Base-by-base conservation (phyloP, 345 rosid species). In the Xanthoceras sorbifolium region DNA sequence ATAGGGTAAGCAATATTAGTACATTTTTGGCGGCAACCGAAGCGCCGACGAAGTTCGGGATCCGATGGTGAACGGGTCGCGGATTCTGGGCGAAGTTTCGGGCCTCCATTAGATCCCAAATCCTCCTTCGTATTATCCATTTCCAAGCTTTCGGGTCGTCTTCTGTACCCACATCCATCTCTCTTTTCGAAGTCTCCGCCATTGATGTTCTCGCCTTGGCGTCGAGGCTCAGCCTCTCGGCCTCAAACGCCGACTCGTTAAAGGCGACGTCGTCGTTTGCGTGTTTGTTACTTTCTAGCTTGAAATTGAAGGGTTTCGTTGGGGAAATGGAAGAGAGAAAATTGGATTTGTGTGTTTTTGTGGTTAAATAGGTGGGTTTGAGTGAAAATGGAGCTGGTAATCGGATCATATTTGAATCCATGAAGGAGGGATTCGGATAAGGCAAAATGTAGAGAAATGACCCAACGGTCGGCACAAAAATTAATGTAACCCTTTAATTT, bases 61-160 rank as follows among this genome's bases (percentile, higher is more conserved):
- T 93, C 0, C 97, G 92, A 75, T 94, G 97, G 73, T 91, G 94
- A 79, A 93, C 97, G 29, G 98, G 97, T 67, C 97, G 84, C 36
- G 97, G 98, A 66, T 82, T 94, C 86, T 89, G 91, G 3, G 97
- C 87, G 54, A 87, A 60, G 66, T 90, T 88, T 29, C 80, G 82
- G 61, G 91, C 85, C 83, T 93, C 98, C 97, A 94, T 91, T 32
- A 89, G 80, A 83, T 94, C 97, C 97, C 98, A 94, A 74, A 91
- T 83, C 62, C 85, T 81, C 88, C 88, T 91, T 3, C 97, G 83
- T 78, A 94, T 90, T 0, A 83, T 71, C 98, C 98, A 94, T 80
- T 93, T 94, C 98, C 98, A 93, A 18, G 97, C 94, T 84, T 83
- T 90, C 20, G 97, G 91, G 61, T 90, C 92, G 60, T 9, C 82